Evolutionary conservation across 495 filamentous ascomycete species (phyloP).

Genomic region (Paragyromitra xinjiangensis): DNA sequence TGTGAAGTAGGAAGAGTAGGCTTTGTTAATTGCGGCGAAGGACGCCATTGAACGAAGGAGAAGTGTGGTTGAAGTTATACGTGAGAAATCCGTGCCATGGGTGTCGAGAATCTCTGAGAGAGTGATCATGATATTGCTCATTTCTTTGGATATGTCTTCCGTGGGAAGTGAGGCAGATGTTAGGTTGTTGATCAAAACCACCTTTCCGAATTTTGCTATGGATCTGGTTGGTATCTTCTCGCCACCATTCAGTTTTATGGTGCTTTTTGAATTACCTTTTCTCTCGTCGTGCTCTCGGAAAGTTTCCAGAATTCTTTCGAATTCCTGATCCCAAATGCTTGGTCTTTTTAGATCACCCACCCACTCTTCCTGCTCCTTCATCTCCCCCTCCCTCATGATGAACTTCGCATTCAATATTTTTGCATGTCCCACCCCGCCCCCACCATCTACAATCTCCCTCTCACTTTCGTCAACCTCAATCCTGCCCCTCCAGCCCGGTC

Average conservation of each 20-base stretch:
- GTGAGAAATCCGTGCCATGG: conserved; percentile 59
- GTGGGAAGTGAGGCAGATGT: conserved; percentile 14
- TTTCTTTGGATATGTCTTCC: conserved; percentile 32
- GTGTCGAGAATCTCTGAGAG: conserved; percentile 37
- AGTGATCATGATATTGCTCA: conserved; percentile 29
- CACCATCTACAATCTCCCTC: conserved; percentile 70
- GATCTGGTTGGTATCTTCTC: conserved; percentile 65
- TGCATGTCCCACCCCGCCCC: conserved; percentile 72
- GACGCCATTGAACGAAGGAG: conserved; percentile 80
- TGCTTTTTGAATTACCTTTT: neutral
- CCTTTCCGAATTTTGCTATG: conserved; percentile 13
- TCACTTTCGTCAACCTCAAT: conserved; percentile 70
- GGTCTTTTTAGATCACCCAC: conserved; percentile 64
- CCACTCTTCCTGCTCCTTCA: conserved; percentile 58
- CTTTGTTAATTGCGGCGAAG: conserved; percentile 75
- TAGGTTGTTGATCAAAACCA: conserved; percentile 49
- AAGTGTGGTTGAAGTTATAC: conserved; percentile 78
- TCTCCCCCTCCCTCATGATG: conserved; percentile 62
- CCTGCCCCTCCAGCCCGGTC: conserved; percentile 70
- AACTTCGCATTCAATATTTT: conserved; percentile 68
- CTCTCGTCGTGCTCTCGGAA: conserved; percentile 3
- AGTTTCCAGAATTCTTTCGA: conserved; percentile 58
- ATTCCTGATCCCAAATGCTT: conserved; percentile 62
- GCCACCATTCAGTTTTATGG: conserved; percentile 30
- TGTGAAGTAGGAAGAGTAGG: conserved; percentile 75